phyloP scores from a whole-genome alignment of 2,329 filamentous ascomycete genomes.

The Periconia digitata region DNA sequence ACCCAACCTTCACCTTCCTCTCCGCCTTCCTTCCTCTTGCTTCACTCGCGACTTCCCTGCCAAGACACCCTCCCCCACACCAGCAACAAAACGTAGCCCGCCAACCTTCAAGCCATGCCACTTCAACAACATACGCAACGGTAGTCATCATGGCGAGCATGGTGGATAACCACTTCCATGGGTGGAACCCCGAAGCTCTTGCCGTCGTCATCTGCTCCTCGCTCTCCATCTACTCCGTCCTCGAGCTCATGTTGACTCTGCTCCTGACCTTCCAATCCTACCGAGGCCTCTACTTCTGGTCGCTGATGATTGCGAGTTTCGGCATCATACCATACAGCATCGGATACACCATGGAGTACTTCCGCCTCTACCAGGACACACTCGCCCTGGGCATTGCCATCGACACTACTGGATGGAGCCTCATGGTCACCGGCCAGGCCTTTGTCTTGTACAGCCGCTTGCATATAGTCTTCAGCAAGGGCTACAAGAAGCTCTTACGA shows the following conservation, averaged over 20 bases:
- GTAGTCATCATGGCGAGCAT: constrained; percentile 11
- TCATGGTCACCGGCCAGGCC: constrained; percentile 62
- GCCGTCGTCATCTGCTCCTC: constrained; percentile 32
- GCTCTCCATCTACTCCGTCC: constrained; percentile 34
- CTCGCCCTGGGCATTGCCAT: constrained; percentile 41
- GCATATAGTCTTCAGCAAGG: constrained; percentile 58
- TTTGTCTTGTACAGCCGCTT: constrained; percentile 64
- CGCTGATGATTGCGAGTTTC: constrained; percentile 43
- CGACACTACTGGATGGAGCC: constrained; percentile 55
- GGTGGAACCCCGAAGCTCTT: constrained; percentile 36
- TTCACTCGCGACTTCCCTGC: background rate
- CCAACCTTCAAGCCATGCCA: constrained; percentile 1
- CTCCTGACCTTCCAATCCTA: constrained; percentile 49
- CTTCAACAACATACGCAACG: constrained; percentile 4
- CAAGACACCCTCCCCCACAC: background rate
- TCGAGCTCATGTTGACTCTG: constrained; percentile 48
- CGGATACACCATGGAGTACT: constrained; percentile 48
- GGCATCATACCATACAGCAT: constrained; percentile 50
- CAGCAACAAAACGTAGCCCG: too few relatives aligned
- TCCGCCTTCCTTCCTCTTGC: background rate
- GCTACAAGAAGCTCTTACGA: constrained; percentile 45
- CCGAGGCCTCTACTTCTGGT: constrained; percentile 51
- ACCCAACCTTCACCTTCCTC: constrained; percentile 1
- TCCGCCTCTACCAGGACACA: constrained; percentile 5
- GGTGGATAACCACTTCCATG: constrained; percentile 15